Conservation (phyloP, 208 protist species). For the Trypanosoma scelopori region DNA sequence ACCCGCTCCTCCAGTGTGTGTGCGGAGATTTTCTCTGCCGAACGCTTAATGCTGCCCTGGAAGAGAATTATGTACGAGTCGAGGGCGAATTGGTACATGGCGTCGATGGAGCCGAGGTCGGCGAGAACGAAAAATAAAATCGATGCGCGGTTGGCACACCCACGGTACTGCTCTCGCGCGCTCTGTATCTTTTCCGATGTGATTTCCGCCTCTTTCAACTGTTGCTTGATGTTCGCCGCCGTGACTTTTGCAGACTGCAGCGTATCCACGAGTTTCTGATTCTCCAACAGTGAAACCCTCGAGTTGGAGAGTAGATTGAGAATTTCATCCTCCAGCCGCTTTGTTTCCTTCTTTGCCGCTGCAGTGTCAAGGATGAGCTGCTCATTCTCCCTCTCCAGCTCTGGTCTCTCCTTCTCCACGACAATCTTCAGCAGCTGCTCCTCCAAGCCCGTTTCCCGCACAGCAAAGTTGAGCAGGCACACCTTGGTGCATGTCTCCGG, state of each 20-base stretch:
- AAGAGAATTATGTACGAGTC: constrained; percentile 98
- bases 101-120: constrained; percentile 96
- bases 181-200: constrained; percentile 96
- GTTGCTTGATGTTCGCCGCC: constrained; percentile 92
- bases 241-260: constrained; percentile 98
- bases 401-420: constrained; percentile 96
- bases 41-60: constrained; percentile 94
- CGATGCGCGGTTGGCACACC: constrained; percentile 93
- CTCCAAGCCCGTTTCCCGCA: constrained; percentile 97
- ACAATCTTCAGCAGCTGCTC: constrained; percentile 98
- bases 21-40: constrained; percentile 86
- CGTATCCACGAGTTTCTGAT: constrained; percentile 96
- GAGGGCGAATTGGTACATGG: constrained; percentile 99
- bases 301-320: constrained; percentile 93
- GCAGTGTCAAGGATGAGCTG: constrained; percentile 95
- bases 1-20: constrained; percentile 92
- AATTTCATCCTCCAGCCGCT: constrained; percentile 98
- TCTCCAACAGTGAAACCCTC: constrained; percentile 95
- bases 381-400: constrained; percentile 98
- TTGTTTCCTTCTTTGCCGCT: constrained; percentile 92
- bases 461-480: constrained; percentile 98
- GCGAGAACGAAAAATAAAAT: constrained; percentile 98
- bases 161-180: constrained; percentile 96
- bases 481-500: constrained; percentile 98
- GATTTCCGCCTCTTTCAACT: constrained; percentile 91